Evolutionary conservation across 1,284 basidiomycete genomes (phyloP).

Genomic region (Sporisorium reilianum): DNA sequence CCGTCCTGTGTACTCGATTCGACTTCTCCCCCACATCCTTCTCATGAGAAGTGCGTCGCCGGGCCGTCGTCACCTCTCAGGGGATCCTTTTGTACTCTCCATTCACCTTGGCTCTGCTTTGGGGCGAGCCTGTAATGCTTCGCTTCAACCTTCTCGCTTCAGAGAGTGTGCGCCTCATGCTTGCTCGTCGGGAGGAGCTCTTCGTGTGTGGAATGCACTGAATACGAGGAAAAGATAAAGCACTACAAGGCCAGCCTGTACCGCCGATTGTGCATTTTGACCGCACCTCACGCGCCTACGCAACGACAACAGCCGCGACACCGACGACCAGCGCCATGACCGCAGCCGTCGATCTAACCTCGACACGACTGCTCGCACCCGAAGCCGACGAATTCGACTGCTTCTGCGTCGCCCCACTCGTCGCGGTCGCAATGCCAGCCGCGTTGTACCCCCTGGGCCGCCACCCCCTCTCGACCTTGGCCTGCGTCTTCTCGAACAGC

Average conservation of each 20-base stretch:
- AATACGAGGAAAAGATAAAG: not conserved
- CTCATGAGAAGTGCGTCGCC: not conserved
- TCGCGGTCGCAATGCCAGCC: not conserved
- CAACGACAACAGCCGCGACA: not conserved
- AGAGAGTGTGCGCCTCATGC: no score
- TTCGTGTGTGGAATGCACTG: not conserved
- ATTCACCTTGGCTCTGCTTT: not conserved
- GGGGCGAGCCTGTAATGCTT: not conserved
- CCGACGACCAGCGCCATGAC: not conserved
- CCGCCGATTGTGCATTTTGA: not conserved
- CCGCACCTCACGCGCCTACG: not conserved
- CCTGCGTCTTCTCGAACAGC: conserved; percentile 48
- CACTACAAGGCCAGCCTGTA: conserved; percentile 2
- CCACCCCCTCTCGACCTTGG: conserved; percentile 59
- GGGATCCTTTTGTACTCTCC: conserved; percentile 5
- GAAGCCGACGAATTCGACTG: not conserved
- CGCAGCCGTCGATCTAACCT: no score
- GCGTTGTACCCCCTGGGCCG: conserved; percentile 53
- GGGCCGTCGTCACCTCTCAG: conserved; percentile 8
- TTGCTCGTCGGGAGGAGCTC: no score
- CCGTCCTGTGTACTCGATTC: not conserved
- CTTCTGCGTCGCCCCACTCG: not conserved
- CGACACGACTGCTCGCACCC: not conserved
- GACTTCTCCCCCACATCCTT: not conserved
- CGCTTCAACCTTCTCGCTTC: no score